Evolutionary conservation across 129 eudicot species (phyloP).

Genomic region (Helianthus annuus): HanXRQr2.0-SUNRISE NC_035437.2:140029278-140029777

Average conservation of each 20-base stretch:
- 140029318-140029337: neutral
- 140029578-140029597: conserved; percentile 9
- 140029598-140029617: neutral
- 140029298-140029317: neutral
- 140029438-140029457: conserved; percentile 25
- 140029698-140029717: neutral
- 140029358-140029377: conserved; percentile 27
- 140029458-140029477: conserved; percentile 6
- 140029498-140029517: conserved; percentile 41
- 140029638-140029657: neutral
- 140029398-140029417: conserved; percentile 18
- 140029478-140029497: conserved; percentile 30
- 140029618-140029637: neutral
- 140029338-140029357: neutral
- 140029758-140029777: no score
- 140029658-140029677: neutral
- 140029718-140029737: no score
- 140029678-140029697: neutral
- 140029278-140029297: no score
- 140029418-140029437: conserved; percentile 38
- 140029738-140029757: no score
- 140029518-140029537: conserved; percentile 20
- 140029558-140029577: neutral
- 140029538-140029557: conserved; percentile 2
- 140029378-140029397: conserved; percentile 21